A percentile compares a stretch with the other conserved stretches of the same genome.
phyloP scores from a whole-genome alignment of 805 yeast species.

The Cyberlindnera lachancei region DNA sequence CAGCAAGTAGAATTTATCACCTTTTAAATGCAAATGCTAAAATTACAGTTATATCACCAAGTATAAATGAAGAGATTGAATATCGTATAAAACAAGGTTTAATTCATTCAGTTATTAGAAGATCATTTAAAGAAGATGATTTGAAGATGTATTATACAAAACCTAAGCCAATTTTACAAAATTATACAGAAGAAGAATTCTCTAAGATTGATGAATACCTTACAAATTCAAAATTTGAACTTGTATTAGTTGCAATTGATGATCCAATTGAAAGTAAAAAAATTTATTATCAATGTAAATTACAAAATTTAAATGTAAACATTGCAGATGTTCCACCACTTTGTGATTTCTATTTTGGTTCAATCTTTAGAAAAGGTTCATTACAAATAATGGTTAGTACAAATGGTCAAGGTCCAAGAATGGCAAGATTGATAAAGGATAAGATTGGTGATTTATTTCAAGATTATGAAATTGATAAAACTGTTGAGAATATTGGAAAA shows the following conservation, averaged over 20 bases:
- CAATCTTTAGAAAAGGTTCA: constrained; percentile 64
- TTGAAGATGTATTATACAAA: constrained; percentile 34
- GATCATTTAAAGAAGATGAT: constrained; percentile 42
- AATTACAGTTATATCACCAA: constrained; percentile 54
- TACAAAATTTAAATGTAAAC: constrained; percentile 52
- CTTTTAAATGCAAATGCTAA: constrained; percentile 62
- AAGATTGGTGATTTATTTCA: constrained; percentile 39
- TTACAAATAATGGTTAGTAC: constrained; percentile 78
- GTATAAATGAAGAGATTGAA: constrained; percentile 28
- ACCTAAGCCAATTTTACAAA: constrained; percentile 7
- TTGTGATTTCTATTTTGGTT: constrained; percentile 84
- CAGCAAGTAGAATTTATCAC: constrained; percentile 59
- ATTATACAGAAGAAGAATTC: constrained; percentile 16
- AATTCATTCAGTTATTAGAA: constrained; percentile 31
- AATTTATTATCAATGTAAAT: constrained; percentile 45
- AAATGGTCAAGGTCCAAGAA: constrained; percentile 74
- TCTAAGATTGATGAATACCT: constrained; percentile 25
- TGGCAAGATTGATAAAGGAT: constrained; percentile 55
- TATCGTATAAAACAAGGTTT: constrained; percentile 32
- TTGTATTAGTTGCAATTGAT: constrained; percentile 70
- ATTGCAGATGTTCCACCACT: constrained; percentile 79
- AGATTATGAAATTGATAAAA: constrained; percentile 38
- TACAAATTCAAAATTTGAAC: constrained; percentile 36
- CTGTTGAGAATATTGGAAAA: constrained; percentile 53
- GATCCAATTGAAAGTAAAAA: constrained; percentile 52